These are phyloP conservation scores for Xylaria telfairii DNA, from an alignment of 495 filamentous ascomycete species.

Conservation along the genomic window DNA sequence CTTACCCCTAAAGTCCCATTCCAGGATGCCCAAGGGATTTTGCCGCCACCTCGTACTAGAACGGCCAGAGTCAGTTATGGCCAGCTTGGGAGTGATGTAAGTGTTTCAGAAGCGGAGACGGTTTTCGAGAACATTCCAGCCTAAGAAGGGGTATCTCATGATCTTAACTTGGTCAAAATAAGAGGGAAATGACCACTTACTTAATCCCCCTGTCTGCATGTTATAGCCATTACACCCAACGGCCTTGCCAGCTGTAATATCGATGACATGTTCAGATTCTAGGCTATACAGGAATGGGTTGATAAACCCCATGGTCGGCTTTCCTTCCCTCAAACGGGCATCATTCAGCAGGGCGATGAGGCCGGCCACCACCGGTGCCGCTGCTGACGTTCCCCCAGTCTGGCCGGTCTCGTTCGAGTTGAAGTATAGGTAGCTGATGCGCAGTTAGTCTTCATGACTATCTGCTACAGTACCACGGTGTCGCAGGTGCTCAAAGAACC, in stretches of 20 bases:
- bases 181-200: not conserved
- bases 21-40: slow-evolving; percentile 32
- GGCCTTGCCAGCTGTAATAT: slow-evolving; percentile 60
- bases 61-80: not conserved
- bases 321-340: slow-evolving; percentile 57
- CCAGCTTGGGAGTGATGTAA: not conserved
- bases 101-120: too few relatives aligned
- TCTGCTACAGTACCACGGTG: not conserved
- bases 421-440: slow-evolving; percentile 15
- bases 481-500: not conserved
- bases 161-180: not conserved
- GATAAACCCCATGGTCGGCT: slow-evolving; percentile 66
- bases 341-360: slow-evolving; percentile 70
- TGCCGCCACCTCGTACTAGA: slow-evolving; percentile 24
- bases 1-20: slow-evolving; percentile 31
- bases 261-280: slow-evolving; percentile 57
- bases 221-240: slow-evolving; percentile 58
- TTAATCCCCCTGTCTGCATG: slow-evolving; percentile 17
- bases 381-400: slow-evolving; percentile 63
- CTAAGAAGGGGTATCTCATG: not conserved
- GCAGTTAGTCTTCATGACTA: not conserved
- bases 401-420: slow-evolving; percentile 33
- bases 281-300: slow-evolving; percentile 71
- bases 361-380: slow-evolving; percentile 65
- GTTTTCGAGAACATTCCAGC: not conserved